Percentiles rank a stretch among this genome's conserved stretches.
These are phyloP conservation scores for Pythium dissotocum DNA, from an alignment of 352 stramenopile genomes.

Conservation along the genomic window DNA sequence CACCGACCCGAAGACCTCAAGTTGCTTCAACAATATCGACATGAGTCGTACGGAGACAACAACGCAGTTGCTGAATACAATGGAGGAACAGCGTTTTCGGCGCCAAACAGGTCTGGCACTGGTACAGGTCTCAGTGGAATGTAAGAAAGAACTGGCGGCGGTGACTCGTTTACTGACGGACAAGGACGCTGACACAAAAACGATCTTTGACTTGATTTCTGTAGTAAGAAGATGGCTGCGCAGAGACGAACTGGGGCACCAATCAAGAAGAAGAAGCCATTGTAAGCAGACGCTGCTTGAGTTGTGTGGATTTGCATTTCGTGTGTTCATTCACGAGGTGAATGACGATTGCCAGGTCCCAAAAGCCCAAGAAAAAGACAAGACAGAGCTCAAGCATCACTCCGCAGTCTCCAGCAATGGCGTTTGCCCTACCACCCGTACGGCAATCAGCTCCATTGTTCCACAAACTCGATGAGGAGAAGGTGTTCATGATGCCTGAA, in stretches of 20 bases:
- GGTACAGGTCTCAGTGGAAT: constrained; percentile 12
- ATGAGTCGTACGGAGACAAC: constrained; percentile 14
- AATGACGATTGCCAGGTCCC: background rate
- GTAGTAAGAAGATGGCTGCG: constrained; percentile 21
- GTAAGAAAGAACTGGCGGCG: background rate
- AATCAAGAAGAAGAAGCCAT: constrained; percentile 7
- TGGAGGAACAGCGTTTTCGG: background rate
- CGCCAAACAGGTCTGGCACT: background rate
- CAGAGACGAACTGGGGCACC: background rate
- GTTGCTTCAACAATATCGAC: background rate
- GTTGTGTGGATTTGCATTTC: background rate
- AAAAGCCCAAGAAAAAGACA: constrained; percentile 16
- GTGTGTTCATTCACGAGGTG: background rate
- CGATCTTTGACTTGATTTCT: background rate
- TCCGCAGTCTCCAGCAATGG: background rate
- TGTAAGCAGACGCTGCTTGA: background rate
- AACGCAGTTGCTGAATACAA: background rate
- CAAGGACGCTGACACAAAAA: background rate
- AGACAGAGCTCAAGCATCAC: background rate
- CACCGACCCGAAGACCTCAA: constrained; percentile 13
- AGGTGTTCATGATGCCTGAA: background rate
- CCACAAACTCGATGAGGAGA: constrained; percentile 11
- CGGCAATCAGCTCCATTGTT: constrained; percentile 11
- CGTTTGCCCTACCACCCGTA: constrained; percentile 20
- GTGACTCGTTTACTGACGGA: background rate